Evolutionary conservation across 2,329 filamentous ascomycete genomes (phyloP).

Genomic region (Leptographium radiaticola): DNA sequence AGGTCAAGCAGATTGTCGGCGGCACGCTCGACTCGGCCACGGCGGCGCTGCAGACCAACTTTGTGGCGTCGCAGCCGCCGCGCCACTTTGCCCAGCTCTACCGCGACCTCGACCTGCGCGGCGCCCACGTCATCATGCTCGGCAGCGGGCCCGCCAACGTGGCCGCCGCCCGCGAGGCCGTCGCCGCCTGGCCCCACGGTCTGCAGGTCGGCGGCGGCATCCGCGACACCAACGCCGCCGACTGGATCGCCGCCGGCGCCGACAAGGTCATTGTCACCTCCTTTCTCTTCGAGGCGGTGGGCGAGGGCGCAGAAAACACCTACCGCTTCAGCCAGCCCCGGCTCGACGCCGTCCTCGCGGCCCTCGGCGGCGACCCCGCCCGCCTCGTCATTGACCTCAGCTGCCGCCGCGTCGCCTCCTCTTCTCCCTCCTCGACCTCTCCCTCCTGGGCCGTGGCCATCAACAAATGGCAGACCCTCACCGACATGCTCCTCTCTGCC

Average conservation of each 20-base stretch:
- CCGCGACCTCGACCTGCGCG: conserved; percentile 56
- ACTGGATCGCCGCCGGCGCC: conserved; percentile 81
- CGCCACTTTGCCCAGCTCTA: conserved; percentile 75
- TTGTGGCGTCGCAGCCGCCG: conserved; percentile 73
- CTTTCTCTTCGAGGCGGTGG: conserved; percentile 76
- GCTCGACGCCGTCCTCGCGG: conserved; percentile 58
- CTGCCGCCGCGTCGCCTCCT: conserved; percentile 47
- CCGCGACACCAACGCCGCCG: conserved; percentile 65
- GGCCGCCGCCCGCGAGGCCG: conserved; percentile 62
- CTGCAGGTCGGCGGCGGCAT: conserved; percentile 94
- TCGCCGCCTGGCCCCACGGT: conserved; percentile 63
- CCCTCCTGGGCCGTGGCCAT: conserved; percentile 82
- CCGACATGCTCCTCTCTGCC: conserved; percentile 74
- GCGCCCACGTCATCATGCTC: conserved; percentile 94
- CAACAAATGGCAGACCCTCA: conserved; percentile 98
- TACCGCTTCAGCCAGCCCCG: conserved; percentile 61
- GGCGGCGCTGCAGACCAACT: conserved; percentile 71
- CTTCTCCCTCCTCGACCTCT: not conserved
- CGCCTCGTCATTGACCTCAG: conserved; percentile 93
- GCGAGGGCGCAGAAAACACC: conserved; percentile 17
- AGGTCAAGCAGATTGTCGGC: conserved; percentile 97
- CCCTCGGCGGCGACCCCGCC: conserved; percentile 58
- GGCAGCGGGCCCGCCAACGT: conserved; percentile 63
- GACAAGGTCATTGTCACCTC: conserved; percentile 97
- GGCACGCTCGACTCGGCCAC: conserved; percentile 67